Evolutionary conservation across 345 rosid genomes (phyloP), one percentile per base, ranked within the genome.

Genomic region (Eucalyptus virginea): DNA sequence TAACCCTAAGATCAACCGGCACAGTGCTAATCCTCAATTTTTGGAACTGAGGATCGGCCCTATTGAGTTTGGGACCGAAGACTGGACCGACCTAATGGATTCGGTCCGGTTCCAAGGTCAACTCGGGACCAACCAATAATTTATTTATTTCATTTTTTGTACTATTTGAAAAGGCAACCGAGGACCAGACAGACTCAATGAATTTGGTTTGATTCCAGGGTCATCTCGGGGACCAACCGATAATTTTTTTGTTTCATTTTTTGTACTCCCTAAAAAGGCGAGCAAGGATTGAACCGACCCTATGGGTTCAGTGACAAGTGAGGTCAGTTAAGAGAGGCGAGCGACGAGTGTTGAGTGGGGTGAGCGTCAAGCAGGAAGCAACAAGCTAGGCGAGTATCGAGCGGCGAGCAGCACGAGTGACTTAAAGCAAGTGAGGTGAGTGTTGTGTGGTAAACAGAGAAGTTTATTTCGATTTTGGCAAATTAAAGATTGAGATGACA

Each of bases 21-120:
- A 50, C 0, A 16, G 0, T 50, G 1, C 0, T 0, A 3, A 50
- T 50, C 7, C 7, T 50, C 1, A 50, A 50, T 50, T 50, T 50
- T 50, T 50, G 19, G 3, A 50, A 50, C 3, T 18, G 3, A 50
- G 1, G 7, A 50, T 1, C 1, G 0, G 5, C 7, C 18, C 6
- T 50, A 15, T 50, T 50, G 52, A 50, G 8, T 7, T 50, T 50
- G 7, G 19, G 52, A 50, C 3, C 1, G 7, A 50, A 50, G 19
- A 50, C 0, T 6, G 3, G 19, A 6, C 0, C 0, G 0, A 6
- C 19, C 1, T 1, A 50, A 50, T 50, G 52, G 19, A 3, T 50
- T 50, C 7, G 1, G 18, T 50, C 19, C 0, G 1, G 1, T 15
- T 50, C 3, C 3, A 50, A 0, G 3, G 19, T 50, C 8, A 50